Evolutionary conservation across 2,329 filamentous ascomycete genomes (phyloP), one percentile per base, ranked within the genome.

Genomic region (Diaporthe aspalathi): DNA sequence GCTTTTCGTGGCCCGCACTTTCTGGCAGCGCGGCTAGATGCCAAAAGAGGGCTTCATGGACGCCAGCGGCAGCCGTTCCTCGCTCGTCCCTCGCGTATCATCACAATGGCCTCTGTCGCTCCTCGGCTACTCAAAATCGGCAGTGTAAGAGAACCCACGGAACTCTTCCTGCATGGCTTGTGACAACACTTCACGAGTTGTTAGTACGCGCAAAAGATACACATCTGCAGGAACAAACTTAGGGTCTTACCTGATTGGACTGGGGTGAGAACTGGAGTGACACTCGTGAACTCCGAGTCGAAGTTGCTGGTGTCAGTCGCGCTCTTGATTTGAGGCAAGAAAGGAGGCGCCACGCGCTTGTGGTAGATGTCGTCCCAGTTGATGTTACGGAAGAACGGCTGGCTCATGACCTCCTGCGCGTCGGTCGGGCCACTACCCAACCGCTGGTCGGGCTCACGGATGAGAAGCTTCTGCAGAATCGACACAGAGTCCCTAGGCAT

Each of bases 101-200:
- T 67, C 45, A 60, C 40, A 32, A 47, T 24, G 22, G 32, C 32
- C 32, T 17, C 12, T 20, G n/a, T 49, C 16, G 50, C 22, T 27
- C 35, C 53, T 16, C 40, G 68, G 74, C 80, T 85, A 95, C 73
- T 92, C 92, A 83, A 97, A 97, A 82, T 97, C 94, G 73, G 94
- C 93, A 67, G 94, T 96, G 84, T 99, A 99, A 32, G 95, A 98
- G 86, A 99, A 99, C 75, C 96, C 96, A 72, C 96, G 91, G 92
- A 99, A 99, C 82, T 99, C 95, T 85, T 99, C 96, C 85, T 99
- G 96, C 95, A 98, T 98, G 53, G 94, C 94, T 86, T 98, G 96
- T 35, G 95, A 97, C 74, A 99, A 88, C 54, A 99, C 96, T 97
- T 76, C 1, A 74, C 56, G 49, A 29, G 32, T 40, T 14, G 20